Base-by-base conservation (phyloP, 345 rosid species). In the Euphorbia peplus region DNA sequence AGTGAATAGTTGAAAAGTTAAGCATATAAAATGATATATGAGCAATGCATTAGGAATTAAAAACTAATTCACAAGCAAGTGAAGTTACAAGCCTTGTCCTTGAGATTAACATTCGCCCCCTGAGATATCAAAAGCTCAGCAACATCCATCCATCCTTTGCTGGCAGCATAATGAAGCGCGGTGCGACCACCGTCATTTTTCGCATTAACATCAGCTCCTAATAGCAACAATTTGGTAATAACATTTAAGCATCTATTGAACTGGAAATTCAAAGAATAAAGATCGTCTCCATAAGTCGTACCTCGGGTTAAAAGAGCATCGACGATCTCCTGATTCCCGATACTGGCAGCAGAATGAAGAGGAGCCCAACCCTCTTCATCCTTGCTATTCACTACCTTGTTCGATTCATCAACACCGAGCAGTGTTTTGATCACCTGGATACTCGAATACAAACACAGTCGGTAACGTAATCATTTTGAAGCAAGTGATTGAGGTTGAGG, bases 291-390 rank as follows among this genome's bases (percentile, higher is more conserved):
- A n/a, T n/a, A 44, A n/a, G 0, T 21, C 21, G 6, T 22, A 86
- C 98, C 96, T 76, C 80, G 78, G 59, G 66, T 83, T 68, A 90
- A 65, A 64, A 92, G 74, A 59, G 83, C 51, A 57, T 86, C 88
- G 73, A 85, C 76, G 53, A 90, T 81, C 75, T 84, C 88, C 15
- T 67, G 67, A 70, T 85, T 84, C 16, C 96, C 96, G 46, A 81
- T 86, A 80, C 98, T 93, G 13, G 96, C 73, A 11, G 88, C 95
- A 0, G 97, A 93, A 78, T 90, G 98, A 61, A 93, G 63, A 18
- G 97, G 91, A 11, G 89, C 89, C 98, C 96, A 93, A 0, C 98
- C 97, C 86, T 93, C 98, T 63, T 93, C 98, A 76, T 93, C 97
- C 44, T 69, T 78, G 41, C 81, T 64, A 70, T 88, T 86, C 22